phyloP scores from a whole-genome alignment of 192 early-diverging fungal genomes.

The Entrophospora sp. region DNA sequence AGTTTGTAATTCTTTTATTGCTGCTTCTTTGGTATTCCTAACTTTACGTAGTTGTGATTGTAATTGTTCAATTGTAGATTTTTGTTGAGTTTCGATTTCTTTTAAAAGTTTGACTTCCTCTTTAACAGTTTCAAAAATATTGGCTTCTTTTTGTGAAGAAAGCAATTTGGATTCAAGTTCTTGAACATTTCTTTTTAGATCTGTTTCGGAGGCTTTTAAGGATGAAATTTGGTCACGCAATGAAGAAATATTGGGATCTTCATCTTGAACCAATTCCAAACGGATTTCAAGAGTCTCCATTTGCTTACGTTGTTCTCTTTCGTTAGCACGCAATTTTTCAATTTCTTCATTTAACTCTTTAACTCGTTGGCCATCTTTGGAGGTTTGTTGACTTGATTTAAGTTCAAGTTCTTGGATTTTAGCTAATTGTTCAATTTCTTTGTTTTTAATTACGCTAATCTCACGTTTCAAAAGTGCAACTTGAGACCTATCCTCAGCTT shows the following conservation, averaged over 20 bases:
- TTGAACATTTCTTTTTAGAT: not conserved
- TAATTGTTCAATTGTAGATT: constrained; percentile 4
- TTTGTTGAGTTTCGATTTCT: not conserved
- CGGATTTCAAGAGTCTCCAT: not conserved
- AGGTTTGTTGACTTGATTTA: not conserved
- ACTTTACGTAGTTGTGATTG: constrained; percentile 5
- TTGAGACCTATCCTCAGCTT: not conserved
- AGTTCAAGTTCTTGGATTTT: not conserved
- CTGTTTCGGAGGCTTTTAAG: constrained; percentile 3
- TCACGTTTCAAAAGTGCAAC: not conserved
- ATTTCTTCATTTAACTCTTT: constrained; percentile 6
- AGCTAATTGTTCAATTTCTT: not conserved
- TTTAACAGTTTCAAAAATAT: constrained; percentile 7
- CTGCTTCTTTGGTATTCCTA: not conserved
- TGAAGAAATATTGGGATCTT: not conserved
- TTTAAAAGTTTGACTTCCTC: not conserved
- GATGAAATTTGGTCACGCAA: constrained; percentile 5
- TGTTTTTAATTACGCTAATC: not conserved
- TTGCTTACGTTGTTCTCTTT: constrained; percentile 9
- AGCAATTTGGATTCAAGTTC: not conserved
- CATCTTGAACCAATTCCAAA: not conserved
- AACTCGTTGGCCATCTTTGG: not conserved
- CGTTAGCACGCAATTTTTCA: not conserved
- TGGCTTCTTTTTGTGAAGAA: constrained; percentile 1
- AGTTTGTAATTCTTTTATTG: constrained; percentile 8